Conservation (phyloP, 1,284 basidiomycete genomes). For the Tilletia caries region DNA sequence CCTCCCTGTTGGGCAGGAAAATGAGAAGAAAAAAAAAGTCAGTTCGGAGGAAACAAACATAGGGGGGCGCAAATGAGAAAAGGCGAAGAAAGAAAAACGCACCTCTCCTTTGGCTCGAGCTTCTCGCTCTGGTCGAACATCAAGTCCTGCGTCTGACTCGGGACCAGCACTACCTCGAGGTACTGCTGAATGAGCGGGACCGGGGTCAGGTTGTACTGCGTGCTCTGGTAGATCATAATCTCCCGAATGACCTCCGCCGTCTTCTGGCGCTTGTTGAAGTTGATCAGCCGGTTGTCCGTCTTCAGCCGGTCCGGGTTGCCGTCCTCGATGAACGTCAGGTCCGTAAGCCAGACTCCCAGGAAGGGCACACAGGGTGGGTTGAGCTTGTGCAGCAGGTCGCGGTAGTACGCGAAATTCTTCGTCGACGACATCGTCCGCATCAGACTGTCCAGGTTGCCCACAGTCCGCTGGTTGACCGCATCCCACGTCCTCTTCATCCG, state of each 20-base stretch:
- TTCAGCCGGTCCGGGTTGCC: constrained; percentile 83
- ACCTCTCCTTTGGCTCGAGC: constrained; percentile 81
- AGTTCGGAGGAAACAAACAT: background rate
- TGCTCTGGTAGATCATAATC: constrained; percentile 90
- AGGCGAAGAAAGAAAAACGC: background rate
- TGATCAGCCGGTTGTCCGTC: constrained; percentile 67
- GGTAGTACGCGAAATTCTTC: constrained; percentile 91
- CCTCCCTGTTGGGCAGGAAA: constrained; percentile 60
- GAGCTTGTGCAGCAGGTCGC: constrained; percentile 76
- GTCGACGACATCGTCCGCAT: constrained; percentile 81
- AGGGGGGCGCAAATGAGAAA: background rate
- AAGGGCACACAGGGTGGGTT: constrained; percentile 96
- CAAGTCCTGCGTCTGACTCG: constrained; percentile 42
- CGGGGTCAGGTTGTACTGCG: constrained; percentile 71
- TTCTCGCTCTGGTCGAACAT: constrained; percentile 76
- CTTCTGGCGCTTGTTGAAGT: constrained; percentile 91
- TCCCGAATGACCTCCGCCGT: constrained; percentile 92
- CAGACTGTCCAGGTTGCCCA: constrained; percentile 61
- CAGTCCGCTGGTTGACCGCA: constrained; percentile 66
- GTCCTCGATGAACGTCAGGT: constrained; percentile 94
- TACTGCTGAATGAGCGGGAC: constrained; percentile 70
- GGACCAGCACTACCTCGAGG: constrained; percentile 70
- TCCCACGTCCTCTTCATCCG: constrained; percentile 94
- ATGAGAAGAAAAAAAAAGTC: background rate
- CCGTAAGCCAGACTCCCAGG: constrained; percentile 92